phyloP scores from a whole-genome alignment of 75 land plant species.

The Cryptomeria japonica region DNA sequence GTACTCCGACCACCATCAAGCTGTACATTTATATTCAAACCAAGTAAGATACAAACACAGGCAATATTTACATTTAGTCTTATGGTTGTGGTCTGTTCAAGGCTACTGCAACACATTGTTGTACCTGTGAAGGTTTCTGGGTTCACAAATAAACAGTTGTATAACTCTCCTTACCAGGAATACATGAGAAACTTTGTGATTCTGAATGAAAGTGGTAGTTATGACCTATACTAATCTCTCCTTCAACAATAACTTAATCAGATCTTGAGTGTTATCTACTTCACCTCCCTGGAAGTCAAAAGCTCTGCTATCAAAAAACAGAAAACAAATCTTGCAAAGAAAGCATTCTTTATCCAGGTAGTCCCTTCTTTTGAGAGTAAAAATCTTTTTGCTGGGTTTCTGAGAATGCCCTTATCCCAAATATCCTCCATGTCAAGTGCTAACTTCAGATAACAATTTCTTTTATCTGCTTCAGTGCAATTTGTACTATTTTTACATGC shows the following conservation, averaged over 20 bases:
- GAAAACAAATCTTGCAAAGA: too few species aligned
- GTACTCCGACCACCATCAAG: conserved; percentile 37
- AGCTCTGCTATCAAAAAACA: conserved; percentile 29
- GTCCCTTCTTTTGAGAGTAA: too few species aligned
- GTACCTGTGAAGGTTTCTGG: conserved; percentile 35
- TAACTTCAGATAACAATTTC: too few species aligned
- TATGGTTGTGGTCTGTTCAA: too few species aligned
- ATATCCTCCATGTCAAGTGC: too few species aligned
- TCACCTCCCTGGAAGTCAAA: conserved; percentile 19
- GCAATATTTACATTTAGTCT: too few species aligned
- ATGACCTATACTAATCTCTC: conserved; percentile 30
- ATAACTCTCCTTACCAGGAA: conserved; percentile 26
- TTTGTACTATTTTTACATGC: too few species aligned
- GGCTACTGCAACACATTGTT: conserved; percentile 6
- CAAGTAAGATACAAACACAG: conserved; percentile 36
- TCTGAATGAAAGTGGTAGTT: conserved; percentile 41
- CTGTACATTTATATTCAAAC: conserved; percentile 40
- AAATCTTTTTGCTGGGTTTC: too few species aligned
- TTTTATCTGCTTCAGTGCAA: too few species aligned
- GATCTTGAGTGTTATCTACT: conserved; percentile 14
- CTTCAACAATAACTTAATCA: conserved; percentile 23
- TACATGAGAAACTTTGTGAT: conserved; percentile 31
- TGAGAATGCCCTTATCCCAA: too few species aligned
- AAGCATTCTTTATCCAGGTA: too few species aligned
- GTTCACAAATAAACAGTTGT: conserved; percentile 36